phyloP scores from a whole-genome alignment of 768 basidiomycete genomes.

The Auriscalpium orientale region DNA sequence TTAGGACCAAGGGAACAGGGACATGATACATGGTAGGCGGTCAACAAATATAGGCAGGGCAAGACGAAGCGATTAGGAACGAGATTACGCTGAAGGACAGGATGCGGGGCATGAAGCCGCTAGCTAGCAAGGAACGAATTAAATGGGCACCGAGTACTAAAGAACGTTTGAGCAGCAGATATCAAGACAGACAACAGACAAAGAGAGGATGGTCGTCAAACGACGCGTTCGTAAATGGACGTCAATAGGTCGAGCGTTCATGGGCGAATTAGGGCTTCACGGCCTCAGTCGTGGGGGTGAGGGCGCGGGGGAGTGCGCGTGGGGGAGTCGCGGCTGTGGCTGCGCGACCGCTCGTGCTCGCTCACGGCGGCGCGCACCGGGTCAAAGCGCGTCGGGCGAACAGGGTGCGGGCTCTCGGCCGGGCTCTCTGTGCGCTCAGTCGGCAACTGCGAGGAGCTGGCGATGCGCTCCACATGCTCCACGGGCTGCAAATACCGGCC shows the following conservation, averaged over 20 bases:
- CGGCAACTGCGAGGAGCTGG: neutral
- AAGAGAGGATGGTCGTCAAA: neutral
- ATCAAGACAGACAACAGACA: neutral
- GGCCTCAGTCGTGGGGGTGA: neutral
- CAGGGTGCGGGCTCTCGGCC: neutral
- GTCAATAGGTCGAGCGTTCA: neutral
- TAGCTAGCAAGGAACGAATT: too few relatives aligned
- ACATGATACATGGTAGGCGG: too few relatives aligned
- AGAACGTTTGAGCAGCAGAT: neutral
- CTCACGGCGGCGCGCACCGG: constrained; percentile 16
- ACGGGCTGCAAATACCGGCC: neutral
- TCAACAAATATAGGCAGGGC: too few relatives aligned
- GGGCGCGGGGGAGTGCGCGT: constrained; percentile 1
- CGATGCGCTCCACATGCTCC: neutral
- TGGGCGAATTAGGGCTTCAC: neutral
- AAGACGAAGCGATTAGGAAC: too few relatives aligned
- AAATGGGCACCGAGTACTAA: too few relatives aligned
- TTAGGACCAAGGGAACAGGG: too few relatives aligned
- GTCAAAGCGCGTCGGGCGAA: constrained; percentile 14
- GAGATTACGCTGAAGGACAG: too few relatives aligned
- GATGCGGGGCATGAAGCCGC: too few relatives aligned
- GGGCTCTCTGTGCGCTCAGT: neutral
- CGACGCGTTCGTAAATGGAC: neutral
- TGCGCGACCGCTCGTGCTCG: constrained; percentile 4
- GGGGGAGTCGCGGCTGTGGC: constrained; percentile 4